phyloP scores from a whole-genome alignment of 345 rosid genomes.

The Moringa oleifera region DNA sequence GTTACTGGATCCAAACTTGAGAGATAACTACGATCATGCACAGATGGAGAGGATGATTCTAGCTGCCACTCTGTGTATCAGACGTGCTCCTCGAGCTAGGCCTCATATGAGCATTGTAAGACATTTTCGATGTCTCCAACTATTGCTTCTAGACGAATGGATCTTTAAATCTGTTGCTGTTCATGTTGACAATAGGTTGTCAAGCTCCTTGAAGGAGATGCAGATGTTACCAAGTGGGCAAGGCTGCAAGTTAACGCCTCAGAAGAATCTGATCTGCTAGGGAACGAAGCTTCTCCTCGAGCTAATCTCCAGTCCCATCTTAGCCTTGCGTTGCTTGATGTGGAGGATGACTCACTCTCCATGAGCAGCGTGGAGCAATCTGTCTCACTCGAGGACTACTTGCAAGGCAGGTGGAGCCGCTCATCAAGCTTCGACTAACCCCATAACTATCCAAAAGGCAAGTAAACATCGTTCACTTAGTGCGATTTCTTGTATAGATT shows the following conservation, averaged over 20 bases:
- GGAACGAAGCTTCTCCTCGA: conserved; percentile 43
- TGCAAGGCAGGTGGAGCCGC: conserved; percentile 88
- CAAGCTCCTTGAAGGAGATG: conserved; percentile 72
- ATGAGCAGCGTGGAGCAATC: conserved; percentile 62
- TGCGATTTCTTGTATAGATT: conserved; percentile 15
- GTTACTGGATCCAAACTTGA: conserved; percentile 56
- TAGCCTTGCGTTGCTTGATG: conserved; percentile 65
- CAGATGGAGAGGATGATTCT: conserved; percentile 73
- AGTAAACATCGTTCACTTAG: conserved; percentile 1
- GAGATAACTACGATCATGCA: conserved; percentile 28
- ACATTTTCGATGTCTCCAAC: conserved; percentile 1
- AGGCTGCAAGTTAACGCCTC: conserved; percentile 39
- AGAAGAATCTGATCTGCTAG: conserved; percentile 41
- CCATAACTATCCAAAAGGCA: conserved; percentile 1
- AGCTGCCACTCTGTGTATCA: conserved; percentile 79
- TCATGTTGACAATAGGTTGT: conserved; percentile 36
- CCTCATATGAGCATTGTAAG: conserved; percentile 79
- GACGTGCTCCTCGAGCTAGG: conserved; percentile 61
- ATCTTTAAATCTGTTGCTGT: neutral
- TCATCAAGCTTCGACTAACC: conserved; percentile 82
- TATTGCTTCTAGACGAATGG: neutral
- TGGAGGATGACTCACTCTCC: conserved; percentile 70
- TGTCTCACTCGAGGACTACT: conserved; percentile 74
- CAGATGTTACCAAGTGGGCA: conserved; percentile 50
- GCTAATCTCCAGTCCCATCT: conserved; percentile 79